Evolutionary conservation across 306 rosid genomes (phyloP).

Genomic region (Inga oerstediana): DNA sequence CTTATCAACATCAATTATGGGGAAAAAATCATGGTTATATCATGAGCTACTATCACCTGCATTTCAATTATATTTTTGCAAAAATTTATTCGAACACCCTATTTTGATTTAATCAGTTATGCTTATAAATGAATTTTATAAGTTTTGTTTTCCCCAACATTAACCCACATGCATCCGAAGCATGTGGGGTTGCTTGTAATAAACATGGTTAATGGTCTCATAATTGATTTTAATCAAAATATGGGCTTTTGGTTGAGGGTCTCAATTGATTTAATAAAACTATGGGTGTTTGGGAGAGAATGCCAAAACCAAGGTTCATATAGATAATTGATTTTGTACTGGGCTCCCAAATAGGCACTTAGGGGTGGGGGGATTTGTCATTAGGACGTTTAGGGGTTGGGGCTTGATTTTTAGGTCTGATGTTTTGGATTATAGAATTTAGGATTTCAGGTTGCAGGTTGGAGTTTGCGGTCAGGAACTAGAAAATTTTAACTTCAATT

Average conservation of each 20-base stretch:
- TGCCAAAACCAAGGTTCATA: too few relatives aligned
- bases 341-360: too few relatives aligned
- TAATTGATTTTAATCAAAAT: too few relatives aligned
- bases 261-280: background rate
- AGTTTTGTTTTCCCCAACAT: background rate
- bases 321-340: too few relatives aligned
- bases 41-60: background rate
- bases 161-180: background rate
- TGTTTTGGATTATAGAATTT: background rate
- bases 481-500: background rate
- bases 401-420: background rate
- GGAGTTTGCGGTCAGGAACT: background rate
- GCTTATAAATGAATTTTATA: background rate
- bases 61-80: too few relatives aligned
- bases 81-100: background rate
- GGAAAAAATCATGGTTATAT: background rate
- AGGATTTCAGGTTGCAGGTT: background rate
- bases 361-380: too few relatives aligned
- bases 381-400: too few relatives aligned
- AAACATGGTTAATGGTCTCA: background rate
- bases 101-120: too few relatives aligned
- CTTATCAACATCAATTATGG: background rate
- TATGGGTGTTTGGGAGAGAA: background rate
- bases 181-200: background rate
- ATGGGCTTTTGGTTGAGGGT: background rate